phyloP scores from a whole-genome alignment of 2,329 filamentous ascomycete species.

The Zalaria obscura region DNA sequence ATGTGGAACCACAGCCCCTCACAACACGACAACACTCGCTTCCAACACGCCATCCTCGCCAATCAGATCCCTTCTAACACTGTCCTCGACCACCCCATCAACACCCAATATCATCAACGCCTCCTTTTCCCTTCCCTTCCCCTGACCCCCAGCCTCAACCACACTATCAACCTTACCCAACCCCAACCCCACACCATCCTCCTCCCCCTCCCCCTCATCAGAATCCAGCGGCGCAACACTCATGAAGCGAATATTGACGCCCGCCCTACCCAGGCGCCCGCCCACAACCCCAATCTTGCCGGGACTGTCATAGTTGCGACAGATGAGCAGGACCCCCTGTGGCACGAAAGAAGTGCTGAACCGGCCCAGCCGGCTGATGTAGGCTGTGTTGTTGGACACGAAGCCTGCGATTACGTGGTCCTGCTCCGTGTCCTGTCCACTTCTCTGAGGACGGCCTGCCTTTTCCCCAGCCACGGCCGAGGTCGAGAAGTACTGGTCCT shows the following conservation, averaged over 20 bases:
- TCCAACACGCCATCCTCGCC: constrained; percentile 37
- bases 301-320: constrained; percentile 68
- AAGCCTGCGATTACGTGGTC: constrained; percentile 51
- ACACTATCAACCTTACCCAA: constrained; percentile 5
- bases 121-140: constrained; percentile 36
- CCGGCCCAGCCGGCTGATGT: constrained; percentile 58
- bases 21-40: constrained; percentile 36
- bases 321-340: constrained; percentile 59
- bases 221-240: constrained; percentile 46
- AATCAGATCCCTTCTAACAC: constrained; percentile 36
- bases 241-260: constrained; percentile 73
- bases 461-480: background rate
- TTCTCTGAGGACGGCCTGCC: constrained; percentile 1
- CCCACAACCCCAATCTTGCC: constrained; percentile 76
- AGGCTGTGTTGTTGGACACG: constrained; percentile 47
- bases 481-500: constrained; percentile 1
- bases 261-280: constrained; percentile 50
- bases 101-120: constrained; percentile 74
- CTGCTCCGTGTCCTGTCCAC: constrained; percentile 13
- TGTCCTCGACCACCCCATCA: constrained; percentile 46
- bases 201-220: constrained; percentile 16
- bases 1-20: constrained; percentile 1
- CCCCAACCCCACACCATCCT: constrained; percentile 12
- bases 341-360: constrained; percentile 64
- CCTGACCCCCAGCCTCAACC: constrained; percentile 7